Conservation (phyloP, 2,329 filamentous ascomycete species). For the Lecanicillium sp. region DNA sequence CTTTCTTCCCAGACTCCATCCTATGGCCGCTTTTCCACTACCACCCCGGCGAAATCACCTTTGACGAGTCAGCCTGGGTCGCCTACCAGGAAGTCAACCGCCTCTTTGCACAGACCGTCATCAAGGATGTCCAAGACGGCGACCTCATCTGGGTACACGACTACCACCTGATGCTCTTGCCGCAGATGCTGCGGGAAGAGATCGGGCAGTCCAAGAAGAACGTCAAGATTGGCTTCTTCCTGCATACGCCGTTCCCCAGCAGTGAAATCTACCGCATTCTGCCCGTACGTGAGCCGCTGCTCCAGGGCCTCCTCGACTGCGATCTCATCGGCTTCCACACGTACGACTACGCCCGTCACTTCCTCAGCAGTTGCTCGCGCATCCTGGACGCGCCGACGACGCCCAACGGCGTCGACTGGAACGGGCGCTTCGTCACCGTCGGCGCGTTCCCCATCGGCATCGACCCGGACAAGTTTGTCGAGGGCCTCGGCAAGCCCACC, state of each 20-base stretch:
- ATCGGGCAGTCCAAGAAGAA: slow-evolving; percentile 76
- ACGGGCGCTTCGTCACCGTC: slow-evolving; percentile 80
- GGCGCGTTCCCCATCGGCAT: slow-evolving; percentile 97
- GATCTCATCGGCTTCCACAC: slow-evolving; percentile 97
- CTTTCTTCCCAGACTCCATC: slow-evolving; percentile 93
- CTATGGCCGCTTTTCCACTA: slow-evolving; percentile 99
- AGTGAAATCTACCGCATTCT: slow-evolving; percentile 96
- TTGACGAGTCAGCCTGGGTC: slow-evolving; percentile 89
- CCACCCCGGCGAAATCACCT: slow-evolving; percentile 96
- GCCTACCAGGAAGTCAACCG: slow-evolving; percentile 91
- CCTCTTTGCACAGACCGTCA: slow-evolving; percentile 81
- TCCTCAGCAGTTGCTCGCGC: slow-evolving; percentile 91
- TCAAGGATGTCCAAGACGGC: slow-evolving; percentile 81
- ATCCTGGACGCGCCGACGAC: slow-evolving; percentile 76
- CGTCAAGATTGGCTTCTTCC: slow-evolving; percentile 95
- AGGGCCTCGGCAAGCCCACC: slow-evolving; percentile 76
- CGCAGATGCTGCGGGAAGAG: slow-evolving; percentile 89
- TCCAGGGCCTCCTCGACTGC: slow-evolving; percentile 83
- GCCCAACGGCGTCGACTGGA: slow-evolving; percentile 87
- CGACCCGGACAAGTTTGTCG: slow-evolving; percentile 91
- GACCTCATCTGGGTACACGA: slow-evolving; percentile 98
- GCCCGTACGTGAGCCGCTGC: slow-evolving; percentile 81
- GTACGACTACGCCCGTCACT: slow-evolving; percentile 97
- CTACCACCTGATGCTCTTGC: slow-evolving; percentile 95
- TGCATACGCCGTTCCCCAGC: slow-evolving; percentile 94